Conservation (phyloP, 495 filamentous ascomycete genomes). For the Baudoinia panamericana region DNA sequence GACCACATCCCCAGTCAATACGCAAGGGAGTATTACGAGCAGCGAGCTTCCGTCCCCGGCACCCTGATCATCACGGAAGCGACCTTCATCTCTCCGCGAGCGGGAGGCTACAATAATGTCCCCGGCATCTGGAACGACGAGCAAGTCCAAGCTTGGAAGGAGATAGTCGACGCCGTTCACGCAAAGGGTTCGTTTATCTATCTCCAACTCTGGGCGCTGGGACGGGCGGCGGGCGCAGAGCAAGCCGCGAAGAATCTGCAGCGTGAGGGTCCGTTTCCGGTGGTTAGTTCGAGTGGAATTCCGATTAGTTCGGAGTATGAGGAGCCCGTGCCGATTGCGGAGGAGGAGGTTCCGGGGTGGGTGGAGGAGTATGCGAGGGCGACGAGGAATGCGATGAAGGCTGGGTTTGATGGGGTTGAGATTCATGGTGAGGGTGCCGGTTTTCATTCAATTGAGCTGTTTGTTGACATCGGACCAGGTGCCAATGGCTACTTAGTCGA, state of each 20-base stretch:
- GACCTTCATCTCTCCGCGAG: conserved; percentile 44
- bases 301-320: conserved; percentile 29
- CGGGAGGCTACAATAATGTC: conserved; percentile 40
- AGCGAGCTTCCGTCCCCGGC: conserved; percentile 47
- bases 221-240: conserved; percentile 39
- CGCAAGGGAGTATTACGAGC: conserved; percentile 46
- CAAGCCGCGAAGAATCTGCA: conserved; percentile 33
- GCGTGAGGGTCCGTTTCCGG: conserved; percentile 24
- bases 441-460: not conserved
- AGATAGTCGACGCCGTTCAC: conserved; percentile 55
- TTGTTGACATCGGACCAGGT: conserved; percentile 1
- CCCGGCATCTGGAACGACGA: conserved; percentile 51
- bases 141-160: conserved; percentile 50
- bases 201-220: conserved; percentile 54
- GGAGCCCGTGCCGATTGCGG: conserved; percentile 37
- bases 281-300: conserved; percentile 38
- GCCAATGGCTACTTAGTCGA: conserved; percentile 49
- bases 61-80: conserved; percentile 53
- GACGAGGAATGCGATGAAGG: conserved; percentile 48
- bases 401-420: conserved; percentile 69
- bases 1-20: conserved; percentile 30
- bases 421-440: conserved; percentile 34
- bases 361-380: conserved; percentile 47
- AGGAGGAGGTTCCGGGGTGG: conserved; percentile 44
- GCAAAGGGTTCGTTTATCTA: conserved; percentile 49